Percentiles rank a stretch among this genome's conserved stretches.
Evolutionary conservation across 2,329 filamentous ascomycete species (phyloP).

Genomic region (Aspergillus sergii): DNA sequence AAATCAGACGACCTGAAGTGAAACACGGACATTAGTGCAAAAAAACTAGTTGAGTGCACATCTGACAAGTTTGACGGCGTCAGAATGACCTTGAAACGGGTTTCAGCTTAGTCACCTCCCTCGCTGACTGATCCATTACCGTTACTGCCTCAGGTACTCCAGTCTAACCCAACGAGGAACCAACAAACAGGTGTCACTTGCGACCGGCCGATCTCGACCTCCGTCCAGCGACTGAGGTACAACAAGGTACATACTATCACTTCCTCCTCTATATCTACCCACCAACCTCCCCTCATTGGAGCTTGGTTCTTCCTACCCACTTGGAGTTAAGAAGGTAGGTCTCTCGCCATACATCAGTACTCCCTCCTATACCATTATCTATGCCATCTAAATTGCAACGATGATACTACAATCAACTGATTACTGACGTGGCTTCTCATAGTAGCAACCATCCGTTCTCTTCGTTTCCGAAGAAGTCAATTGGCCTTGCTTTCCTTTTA

Average conservation of each 20-base stretch:
- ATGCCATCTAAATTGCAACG: neutral
- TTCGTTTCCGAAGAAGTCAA: neutral
- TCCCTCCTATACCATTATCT: neutral
- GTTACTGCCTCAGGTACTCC: neutral
- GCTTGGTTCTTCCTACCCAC: neutral
- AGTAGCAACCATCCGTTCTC: neutral
- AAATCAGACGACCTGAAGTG: neutral
- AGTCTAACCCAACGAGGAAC: neutral
- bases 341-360: neutral
- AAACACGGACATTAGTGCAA: neutral
- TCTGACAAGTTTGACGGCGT: no score
- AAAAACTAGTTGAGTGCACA: neutral
- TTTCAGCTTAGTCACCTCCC: neutral
- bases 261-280: neutral
- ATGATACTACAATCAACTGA: neutral
- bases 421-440: neutral
- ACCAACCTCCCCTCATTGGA: neutral
- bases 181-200: constrained; percentile 4
- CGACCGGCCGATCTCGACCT: constrained; percentile 4
- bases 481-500: no score
- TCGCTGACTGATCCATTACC: neutral
- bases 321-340: neutral
- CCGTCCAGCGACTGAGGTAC: neutral
- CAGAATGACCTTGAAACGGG: neutral
- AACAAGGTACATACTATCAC: neutral